A percentile compares a stretch with the other conserved stretches of the same genome.
These are phyloP conservation scores for Calycina herbarum DNA, from an alignment of 2,329 filamentous ascomycete genomes.

Conservation along the genomic window DNA sequence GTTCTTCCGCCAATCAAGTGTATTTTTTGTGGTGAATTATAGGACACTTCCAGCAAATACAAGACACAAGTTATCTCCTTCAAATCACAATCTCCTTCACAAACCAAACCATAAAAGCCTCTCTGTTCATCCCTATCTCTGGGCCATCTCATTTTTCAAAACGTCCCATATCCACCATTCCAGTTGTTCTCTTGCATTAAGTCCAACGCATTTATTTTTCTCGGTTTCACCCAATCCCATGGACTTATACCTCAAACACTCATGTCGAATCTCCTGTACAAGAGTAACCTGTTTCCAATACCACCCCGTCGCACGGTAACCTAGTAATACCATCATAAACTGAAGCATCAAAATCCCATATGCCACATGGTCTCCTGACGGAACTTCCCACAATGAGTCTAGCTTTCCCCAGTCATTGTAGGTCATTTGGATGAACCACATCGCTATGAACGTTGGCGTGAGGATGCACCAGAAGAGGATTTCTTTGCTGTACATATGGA, in stretches of 20 bases:
- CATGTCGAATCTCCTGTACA: neutral
- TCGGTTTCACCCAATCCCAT: neutral
- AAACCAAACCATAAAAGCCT: neutral
- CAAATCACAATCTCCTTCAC: neutral
- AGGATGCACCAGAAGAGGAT: neutral
- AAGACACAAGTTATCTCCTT: neutral
- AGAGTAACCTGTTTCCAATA: neutral
- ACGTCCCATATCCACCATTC: neutral
- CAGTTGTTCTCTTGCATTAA: neutral
- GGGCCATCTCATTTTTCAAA: neutral
- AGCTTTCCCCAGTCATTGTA: neutral
- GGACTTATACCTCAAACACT: neutral
- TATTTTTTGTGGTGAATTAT: no score
- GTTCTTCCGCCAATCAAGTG: no score
- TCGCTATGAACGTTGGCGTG: neutral
- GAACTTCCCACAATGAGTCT: neutral
- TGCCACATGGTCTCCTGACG: no score
- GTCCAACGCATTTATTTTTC: neutral
- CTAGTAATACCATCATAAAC: neutral
- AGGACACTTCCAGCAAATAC: no score
- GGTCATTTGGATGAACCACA: neutral
- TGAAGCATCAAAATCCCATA: no score
- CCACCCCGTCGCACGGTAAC: neutral
- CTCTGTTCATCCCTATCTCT: neutral
- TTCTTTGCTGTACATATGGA: neutral